These are phyloP conservation scores for Pseudogymnoascus sp. DNA, from an alignment of 2,329 filamentous ascomycete species.

Conservation along the genomic window DNA sequence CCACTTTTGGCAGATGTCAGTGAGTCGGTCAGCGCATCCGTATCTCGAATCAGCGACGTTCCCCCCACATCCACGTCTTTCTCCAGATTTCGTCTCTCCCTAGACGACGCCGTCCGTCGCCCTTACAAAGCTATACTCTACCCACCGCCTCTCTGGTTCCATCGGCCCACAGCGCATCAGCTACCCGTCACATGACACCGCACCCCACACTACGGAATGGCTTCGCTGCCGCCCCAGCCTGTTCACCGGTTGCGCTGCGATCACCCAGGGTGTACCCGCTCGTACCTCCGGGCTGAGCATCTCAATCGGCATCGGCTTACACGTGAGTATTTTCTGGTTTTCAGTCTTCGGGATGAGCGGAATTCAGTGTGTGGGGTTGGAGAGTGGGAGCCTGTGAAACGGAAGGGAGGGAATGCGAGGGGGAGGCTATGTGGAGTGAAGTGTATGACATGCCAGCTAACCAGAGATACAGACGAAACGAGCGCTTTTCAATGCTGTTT, in stretches of 20 bases:
- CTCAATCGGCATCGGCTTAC: constrained; percentile 20
- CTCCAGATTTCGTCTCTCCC: background rate
- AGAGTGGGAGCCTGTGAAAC: background rate
- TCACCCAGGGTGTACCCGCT: constrained; percentile 18
- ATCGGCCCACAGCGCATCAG: background rate
- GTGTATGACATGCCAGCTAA: background rate
- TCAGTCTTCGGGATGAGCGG: background rate
- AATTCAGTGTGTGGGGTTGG: background rate
- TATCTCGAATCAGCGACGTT: background rate
- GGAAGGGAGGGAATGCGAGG: background rate
- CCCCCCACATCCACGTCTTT: background rate
- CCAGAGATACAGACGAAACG: constrained; percentile 15
- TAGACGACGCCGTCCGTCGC: background rate
- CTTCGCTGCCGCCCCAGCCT: background rate
- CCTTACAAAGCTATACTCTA: background rate
- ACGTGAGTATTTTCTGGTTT: constrained; percentile 13
- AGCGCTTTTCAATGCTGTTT: constrained; percentile 18
- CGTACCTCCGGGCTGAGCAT: constrained; percentile 19
- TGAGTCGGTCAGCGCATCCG: background rate
- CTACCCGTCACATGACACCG: background rate
- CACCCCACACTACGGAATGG: background rate
- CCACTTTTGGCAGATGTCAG: constrained; percentile 5
- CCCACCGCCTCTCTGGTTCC: background rate
- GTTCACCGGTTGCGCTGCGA: constrained; percentile 12
- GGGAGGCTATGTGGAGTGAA: background rate